Evolutionary conservation across 768 basidiomycete genomes (phyloP).

Genomic region (Lentinus tigrinus): DNA sequence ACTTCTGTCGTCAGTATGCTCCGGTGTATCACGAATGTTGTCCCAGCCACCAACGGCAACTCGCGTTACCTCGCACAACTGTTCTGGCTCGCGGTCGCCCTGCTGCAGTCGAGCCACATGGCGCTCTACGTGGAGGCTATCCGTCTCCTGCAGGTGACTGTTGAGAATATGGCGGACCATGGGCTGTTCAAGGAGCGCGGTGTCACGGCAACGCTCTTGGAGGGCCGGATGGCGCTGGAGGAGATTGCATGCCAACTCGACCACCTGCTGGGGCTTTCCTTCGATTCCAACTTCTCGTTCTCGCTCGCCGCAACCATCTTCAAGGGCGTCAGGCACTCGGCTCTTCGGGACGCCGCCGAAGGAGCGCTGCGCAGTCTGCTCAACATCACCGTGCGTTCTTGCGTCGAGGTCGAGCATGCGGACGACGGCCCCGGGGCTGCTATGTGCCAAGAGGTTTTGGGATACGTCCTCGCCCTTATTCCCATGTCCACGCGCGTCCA

Average conservation of each 20-base stretch:
- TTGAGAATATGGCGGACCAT: constrained; percentile 63
- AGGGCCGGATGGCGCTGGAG: constrained; percentile 61
- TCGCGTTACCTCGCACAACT: constrained; percentile 74
- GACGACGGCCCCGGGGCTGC: constrained; percentile 41
- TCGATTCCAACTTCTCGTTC: constrained; percentile 78
- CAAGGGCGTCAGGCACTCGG: constrained; percentile 77
- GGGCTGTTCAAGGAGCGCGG: constrained; percentile 54
- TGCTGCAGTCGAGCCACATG: constrained; percentile 76
- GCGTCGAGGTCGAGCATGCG: constrained; percentile 24
- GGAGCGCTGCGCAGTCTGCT: constrained; percentile 62
- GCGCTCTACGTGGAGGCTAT: constrained; percentile 70
- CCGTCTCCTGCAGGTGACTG: constrained; percentile 59
- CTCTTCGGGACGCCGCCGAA: constrained; percentile 60
- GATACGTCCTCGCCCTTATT: constrained; percentile 78
- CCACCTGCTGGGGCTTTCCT: constrained; percentile 68
- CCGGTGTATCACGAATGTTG: constrained; percentile 76
- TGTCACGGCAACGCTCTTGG: constrained; percentile 58
- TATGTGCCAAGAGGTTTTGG: constrained; percentile 61
- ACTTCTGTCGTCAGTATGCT: constrained; percentile 84
- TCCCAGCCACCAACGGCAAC: constrained; percentile 63
- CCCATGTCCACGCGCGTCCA: constrained; percentile 60
- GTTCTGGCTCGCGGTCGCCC: constrained; percentile 87
- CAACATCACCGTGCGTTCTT: constrained; percentile 48
- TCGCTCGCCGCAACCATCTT: constrained; percentile 80
- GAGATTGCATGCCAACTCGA: constrained; percentile 74